Evolutionary conservation across 1,284 basidiomycete species (phyloP).

Genomic region (Ustilago esculenta): DNA sequence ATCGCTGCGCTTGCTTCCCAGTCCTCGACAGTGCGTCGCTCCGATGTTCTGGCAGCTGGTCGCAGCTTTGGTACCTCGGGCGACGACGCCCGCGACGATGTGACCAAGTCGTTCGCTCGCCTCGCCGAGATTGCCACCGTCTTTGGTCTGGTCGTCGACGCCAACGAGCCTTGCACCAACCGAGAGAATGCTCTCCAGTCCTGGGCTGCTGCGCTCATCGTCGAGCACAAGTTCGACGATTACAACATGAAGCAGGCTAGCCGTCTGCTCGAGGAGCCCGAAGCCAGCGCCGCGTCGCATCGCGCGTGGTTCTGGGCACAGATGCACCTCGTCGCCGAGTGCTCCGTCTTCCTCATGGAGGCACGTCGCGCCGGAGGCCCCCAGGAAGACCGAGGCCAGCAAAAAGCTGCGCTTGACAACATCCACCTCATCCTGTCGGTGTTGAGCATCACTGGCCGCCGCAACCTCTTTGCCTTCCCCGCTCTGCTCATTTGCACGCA

Average conservation of each 20-base stretch:
- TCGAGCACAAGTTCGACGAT: conserved; percentile 68
- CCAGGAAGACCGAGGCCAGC: conserved; percentile 34
- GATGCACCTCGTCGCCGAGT: conserved; percentile 70
- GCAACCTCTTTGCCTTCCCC: conserved; percentile 46
- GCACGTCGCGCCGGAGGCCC: conserved; percentile 43
- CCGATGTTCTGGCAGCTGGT: conserved; percentile 34
- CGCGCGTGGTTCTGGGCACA: conserved; percentile 69
- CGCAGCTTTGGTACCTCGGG: conserved; percentile 58
- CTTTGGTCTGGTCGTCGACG: conserved; percentile 66
- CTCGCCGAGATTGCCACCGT: conserved; percentile 67
- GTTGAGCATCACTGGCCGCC: conserved; percentile 43
- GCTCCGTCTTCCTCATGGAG: conserved; percentile 70
- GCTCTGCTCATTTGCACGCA: conserved; percentile 47
- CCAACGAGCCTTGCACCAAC: conserved; percentile 27
- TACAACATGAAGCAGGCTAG: conserved; percentile 67
- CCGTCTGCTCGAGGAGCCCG: conserved; percentile 59
- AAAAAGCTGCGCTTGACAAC: conserved; percentile 45
- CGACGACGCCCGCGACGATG: conserved; percentile 51
- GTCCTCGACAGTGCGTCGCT: conserved; percentile 28
- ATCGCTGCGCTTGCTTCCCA: conserved; percentile 37
- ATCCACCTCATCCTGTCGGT: conserved; percentile 46
- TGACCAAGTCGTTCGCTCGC: conserved; percentile 68
- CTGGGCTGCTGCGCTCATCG: conserved; percentile 68
- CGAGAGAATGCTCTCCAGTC: conserved; percentile 50
- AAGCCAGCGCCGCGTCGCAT: conserved; percentile 54